Percentiles rank a stretch among this genome's conserved stretches.
Evolutionary conservation across 139 green algal genomes (phyloP).

Genomic region (Asterochloris sp.): DNA sequence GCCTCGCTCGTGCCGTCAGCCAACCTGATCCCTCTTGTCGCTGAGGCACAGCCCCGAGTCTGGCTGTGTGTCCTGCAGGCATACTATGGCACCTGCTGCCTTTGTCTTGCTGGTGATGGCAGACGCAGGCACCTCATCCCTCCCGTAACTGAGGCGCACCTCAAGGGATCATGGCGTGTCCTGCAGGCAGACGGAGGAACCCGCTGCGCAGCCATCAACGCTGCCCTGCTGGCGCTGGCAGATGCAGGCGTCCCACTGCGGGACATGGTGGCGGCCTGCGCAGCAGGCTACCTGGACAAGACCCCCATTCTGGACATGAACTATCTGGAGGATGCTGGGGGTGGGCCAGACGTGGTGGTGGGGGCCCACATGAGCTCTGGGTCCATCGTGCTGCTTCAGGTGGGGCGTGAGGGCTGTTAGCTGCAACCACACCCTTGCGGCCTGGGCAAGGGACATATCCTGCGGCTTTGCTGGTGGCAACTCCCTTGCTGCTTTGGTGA

Average conservation of each 20-base stretch:
- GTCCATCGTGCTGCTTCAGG: slow-evolving; percentile 51
- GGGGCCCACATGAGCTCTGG: slow-evolving; percentile 64
- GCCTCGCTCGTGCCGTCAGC: too few species aligned
- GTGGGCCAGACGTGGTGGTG: slow-evolving; percentile 73
- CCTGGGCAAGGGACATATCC: too few species aligned
- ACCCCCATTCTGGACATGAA: slow-evolving; percentile 89
- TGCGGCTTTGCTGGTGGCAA: too few species aligned
- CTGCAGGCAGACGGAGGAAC: slow-evolving; percentile 90
- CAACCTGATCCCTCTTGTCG: too few species aligned
- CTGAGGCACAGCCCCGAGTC: too few species aligned
- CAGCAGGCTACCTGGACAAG: slow-evolving; percentile 74
- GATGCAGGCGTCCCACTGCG: slow-evolving; percentile 77
- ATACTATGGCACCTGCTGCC: too few species aligned
- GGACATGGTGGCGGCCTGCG: slow-evolving; percentile 70
- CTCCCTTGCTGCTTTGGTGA: too few species aligned
- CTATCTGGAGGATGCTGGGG: slow-evolving; percentile 77
- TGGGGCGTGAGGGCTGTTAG: too few species aligned
- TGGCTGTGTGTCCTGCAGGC: too few species aligned
- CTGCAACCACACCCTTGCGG: too few species aligned
- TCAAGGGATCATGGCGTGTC: slow-evolving; percentile 41
- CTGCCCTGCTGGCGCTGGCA: slow-evolving; percentile 85
- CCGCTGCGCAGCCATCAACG: slow-evolving; percentile 86
- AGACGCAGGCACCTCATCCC: too few species aligned
- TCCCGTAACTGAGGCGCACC: not conserved
- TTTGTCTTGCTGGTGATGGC: too few species aligned